Evolutionary conservation across 257 asterid genomes (phyloP).

Genomic region (Penstemon barbatus): DNA sequence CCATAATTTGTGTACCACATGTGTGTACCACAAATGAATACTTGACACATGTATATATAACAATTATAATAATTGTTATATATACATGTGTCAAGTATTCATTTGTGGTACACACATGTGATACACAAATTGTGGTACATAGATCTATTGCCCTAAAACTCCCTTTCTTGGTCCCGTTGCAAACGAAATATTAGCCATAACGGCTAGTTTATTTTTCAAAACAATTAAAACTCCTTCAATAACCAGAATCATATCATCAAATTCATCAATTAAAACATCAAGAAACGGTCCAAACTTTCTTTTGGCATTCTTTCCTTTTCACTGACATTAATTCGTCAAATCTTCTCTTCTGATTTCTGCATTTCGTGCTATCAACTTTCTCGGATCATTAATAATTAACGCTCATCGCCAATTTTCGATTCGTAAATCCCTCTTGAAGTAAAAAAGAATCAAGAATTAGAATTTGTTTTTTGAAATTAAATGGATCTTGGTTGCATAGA

Average conservation of each 20-base stretch:
- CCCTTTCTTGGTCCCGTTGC: no score
- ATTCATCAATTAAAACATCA: slow-evolving; percentile 30
- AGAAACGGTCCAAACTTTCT: slow-evolving; percentile 21
- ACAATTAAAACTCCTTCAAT: no score
- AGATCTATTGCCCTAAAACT: no score
- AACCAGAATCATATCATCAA: background rate
- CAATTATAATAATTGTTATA: no score
- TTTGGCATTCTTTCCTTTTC: slow-evolving; percentile 1
- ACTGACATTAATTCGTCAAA: slow-evolving; percentile 14
- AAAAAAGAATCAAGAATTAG: slow-evolving; percentile 14
- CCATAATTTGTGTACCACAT: no score
- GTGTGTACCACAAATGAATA: no score
- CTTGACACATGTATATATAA: no score
- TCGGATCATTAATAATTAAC: background rate
- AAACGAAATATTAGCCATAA: no score
- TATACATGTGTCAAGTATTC: no score
- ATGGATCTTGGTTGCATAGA: slow-evolving; percentile 94
- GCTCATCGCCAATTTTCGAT: slow-evolving; percentile 1
- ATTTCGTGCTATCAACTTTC: slow-evolving; percentile 19
- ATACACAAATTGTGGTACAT: no score
- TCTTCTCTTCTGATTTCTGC: background rate
- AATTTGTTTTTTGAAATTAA: background rate
- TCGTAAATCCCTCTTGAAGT: background rate
- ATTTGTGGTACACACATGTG: no score
- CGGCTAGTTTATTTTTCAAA: no score